phyloP scores from a whole-genome alignment of 2,329 filamentous ascomycete species.

The Fusarium piperis region DNA sequence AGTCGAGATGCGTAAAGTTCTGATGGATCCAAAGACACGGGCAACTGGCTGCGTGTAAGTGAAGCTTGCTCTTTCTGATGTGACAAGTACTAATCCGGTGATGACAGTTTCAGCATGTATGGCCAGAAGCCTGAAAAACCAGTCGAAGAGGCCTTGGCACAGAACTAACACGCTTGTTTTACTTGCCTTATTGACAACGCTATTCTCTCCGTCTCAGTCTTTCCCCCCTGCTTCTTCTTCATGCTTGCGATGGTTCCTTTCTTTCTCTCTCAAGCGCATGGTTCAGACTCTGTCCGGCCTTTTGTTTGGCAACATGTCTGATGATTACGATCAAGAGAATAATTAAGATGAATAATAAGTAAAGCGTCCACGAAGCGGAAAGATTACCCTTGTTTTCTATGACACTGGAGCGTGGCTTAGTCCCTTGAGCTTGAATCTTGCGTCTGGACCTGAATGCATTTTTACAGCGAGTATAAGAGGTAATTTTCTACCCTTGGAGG shows the following conservation, averaged over 20 bases:
- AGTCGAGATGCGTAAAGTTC: slow-evolving; percentile 28
- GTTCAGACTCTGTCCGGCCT: background rate
- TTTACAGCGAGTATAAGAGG: background rate
- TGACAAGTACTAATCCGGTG: background rate
- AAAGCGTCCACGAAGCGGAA: background rate
- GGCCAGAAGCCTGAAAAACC: slow-evolving; percentile 17
- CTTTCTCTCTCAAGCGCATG: background rate
- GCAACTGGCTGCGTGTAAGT: slow-evolving; percentile 32
- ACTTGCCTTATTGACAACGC: background rate
- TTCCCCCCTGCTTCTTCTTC: rapidly evolving
- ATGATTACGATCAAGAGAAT: background rate
- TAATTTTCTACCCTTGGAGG: background rate
- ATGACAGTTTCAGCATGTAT: slow-evolving; percentile 25
- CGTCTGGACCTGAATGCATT: background rate
- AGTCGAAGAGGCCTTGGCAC: background rate
- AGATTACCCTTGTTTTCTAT: background rate
- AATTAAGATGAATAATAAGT: background rate
- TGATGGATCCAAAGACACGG: slow-evolving; percentile 29
- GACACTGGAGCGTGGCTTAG: background rate
- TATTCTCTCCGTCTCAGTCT: background rate
- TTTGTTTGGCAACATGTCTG: background rate
- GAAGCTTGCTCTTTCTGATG: rapidly evolving
- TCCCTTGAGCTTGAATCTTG: background rate
- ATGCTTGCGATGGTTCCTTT: background rate
- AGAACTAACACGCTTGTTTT: background rate